These are phyloP conservation scores for Ilex aquifolium DNA, from an alignment of 257 asterid genomes.

Conservation along the genomic window DNA sequence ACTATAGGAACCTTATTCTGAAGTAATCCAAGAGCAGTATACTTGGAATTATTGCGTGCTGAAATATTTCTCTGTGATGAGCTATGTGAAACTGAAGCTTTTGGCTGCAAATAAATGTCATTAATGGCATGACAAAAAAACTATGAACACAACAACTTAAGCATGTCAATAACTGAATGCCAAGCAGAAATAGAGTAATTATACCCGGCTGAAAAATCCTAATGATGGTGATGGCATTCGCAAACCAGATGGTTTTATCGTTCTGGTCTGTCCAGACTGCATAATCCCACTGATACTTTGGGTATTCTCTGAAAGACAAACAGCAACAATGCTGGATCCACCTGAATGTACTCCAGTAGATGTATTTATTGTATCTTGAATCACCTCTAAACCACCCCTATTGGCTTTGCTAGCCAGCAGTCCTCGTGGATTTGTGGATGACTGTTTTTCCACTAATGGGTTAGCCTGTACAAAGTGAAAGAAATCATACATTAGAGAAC, in stretches of 20 bases:
- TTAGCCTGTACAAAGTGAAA: slow-evolving; percentile 30
- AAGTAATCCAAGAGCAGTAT: slow-evolving; percentile 28
- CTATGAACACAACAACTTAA: slow-evolving; percentile 6
- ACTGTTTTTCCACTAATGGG: slow-evolving; percentile 29
- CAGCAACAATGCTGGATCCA: slow-evolving; percentile 19
- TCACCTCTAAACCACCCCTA: slow-evolving; percentile 34
- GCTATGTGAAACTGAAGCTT: slow-evolving; percentile 35
- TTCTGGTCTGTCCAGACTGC: slow-evolving; percentile 34
- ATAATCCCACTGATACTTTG: slow-evolving; percentile 21
- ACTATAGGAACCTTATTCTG: slow-evolving; percentile 11
- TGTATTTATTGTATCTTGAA: slow-evolving; percentile 23
- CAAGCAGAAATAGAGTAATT: slow-evolving; percentile 11
- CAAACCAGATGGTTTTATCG: slow-evolving; percentile 68
- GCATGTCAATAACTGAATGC: slow-evolving; percentile 11
- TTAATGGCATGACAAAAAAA: slow-evolving; percentile 13
- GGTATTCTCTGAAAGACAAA: slow-evolving; percentile 31
- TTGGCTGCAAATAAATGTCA: slow-evolving; percentile 50
- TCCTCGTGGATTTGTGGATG: slow-evolving; percentile 26
- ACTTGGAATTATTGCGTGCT: slow-evolving; percentile 4
- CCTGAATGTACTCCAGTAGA: slow-evolving; percentile 24
- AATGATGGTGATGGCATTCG: slow-evolving; percentile 96
- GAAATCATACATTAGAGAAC: not conserved
- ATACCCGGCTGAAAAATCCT: slow-evolving; percentile 85
- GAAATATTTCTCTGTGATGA: slow-evolving; percentile 25
- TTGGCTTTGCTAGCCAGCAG: slow-evolving; percentile 24